Evolutionary conservation across 306 rosid genomes (phyloP), one percentile per base, ranked within the genome.

Genomic region (Cicer arietinum): DNA sequence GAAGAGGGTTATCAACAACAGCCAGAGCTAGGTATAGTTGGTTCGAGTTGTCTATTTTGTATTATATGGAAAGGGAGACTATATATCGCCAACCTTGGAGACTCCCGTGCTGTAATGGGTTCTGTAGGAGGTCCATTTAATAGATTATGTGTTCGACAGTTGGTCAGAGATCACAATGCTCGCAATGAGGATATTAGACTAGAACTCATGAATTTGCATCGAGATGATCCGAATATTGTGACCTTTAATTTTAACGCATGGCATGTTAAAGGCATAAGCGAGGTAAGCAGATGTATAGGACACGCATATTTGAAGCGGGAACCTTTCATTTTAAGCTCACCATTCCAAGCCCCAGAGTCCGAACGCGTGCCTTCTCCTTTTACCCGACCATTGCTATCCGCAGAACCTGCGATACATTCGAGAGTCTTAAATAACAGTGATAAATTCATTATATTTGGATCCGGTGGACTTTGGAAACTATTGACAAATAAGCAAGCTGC

Each of bases 31-130:
- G 92, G 86, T 56, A 74, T 78, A 7, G 20, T 80, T 8, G 96
- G 94, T 13, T 87, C 96, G 13, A 89, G 92, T 77, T 86, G 91
- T 80, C 90, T 89, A 71, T 83, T 46, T 81, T 89, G 91, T 75
- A 78, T 86, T 51, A 80, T 90, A 62, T 92, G 88, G 89, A 87
- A 65, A 61, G 86, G 91, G 52, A 81, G 70, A 20, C 70, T 89
- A 41, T 76, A 71, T 72, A 42, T 90, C n/a, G 90, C 90, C 66
- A 90, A 89, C 41, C 44, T 92, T 52, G 98, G 98, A 22, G 94
- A 90, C 57, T 87, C 91, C 5, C 87, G 89, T 76, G 94, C 91
- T 39, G 84, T 92, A 8, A 57, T 90, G 65, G 90, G 92, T 73
- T 84, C 67, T 80, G 1, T 71, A n/a, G 77, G 82, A 11, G 80